Conservation (phyloP, 108 stramenopile genomes). For the Epithemia pelagica region DNA sequence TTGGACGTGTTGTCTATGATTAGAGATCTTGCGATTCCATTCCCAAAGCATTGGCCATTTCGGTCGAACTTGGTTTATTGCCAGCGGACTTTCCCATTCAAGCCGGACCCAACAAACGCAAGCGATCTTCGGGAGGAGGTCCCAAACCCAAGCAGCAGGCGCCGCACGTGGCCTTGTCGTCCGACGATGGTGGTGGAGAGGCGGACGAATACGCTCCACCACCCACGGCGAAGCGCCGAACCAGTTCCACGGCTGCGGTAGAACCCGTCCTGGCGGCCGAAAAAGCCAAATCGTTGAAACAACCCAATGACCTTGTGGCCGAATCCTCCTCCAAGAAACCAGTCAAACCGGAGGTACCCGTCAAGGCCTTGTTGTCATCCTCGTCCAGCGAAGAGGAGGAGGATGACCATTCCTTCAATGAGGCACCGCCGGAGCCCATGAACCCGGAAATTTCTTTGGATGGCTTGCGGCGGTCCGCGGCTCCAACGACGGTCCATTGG, state of each 20-base stretch:
- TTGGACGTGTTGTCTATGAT: too few species aligned
- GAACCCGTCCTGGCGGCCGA: neutral
- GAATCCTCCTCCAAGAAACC: neutral
- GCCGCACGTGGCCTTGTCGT: neutral
- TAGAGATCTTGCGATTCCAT: constrained; percentile 43
- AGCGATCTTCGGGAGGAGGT: neutral
- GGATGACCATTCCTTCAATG: constrained; percentile 2
- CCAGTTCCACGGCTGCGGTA: neutral
- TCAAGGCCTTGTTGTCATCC: neutral
- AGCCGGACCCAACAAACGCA: constrained; percentile 19
- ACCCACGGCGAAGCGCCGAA: constrained; percentile 9
- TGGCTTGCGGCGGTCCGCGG: neutral
- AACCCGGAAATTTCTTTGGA: constrained; percentile 13
- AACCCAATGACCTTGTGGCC: neutral
- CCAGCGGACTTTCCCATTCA: constrained; percentile 38
- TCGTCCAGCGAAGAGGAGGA: constrained; percentile 5
- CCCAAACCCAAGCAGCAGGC: neutral
- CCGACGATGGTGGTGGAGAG: constrained; percentile 18
- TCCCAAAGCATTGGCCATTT: constrained; percentile 51
- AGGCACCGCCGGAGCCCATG: constrained; percentile 1
- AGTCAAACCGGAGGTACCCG: neutral
- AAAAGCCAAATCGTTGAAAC: neutral
- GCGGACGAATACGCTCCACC: constrained; percentile 25
- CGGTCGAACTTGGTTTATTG: constrained; percentile 44
- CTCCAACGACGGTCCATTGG: constrained; percentile 45